phyloP scores from a whole-genome alignment of 371 early-diverging fungal species.

The Mucor velutinosus region DNA sequence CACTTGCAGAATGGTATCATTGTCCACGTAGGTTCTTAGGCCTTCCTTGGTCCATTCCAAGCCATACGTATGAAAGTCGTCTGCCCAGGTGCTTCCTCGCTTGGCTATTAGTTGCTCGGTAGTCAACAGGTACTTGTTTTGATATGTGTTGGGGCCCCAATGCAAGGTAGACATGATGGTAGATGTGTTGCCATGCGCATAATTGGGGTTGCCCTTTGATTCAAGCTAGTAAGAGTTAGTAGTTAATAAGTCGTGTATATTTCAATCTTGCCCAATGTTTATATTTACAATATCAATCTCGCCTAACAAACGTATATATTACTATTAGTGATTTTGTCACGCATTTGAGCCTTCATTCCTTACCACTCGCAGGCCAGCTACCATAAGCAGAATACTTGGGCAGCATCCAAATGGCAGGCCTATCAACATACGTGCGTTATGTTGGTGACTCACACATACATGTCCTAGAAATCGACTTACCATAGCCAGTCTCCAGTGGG shows the following conservation, averaged over 20 bases:
- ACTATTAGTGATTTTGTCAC: background rate
- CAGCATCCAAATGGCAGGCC: constrained; percentile 71
- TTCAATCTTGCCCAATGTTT: background rate
- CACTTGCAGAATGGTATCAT: constrained; percentile 53
- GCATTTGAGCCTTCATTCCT: constrained; percentile 35
- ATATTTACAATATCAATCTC: constrained; percentile 52
- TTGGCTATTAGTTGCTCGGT: constrained; percentile 36
- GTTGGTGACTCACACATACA: background rate
- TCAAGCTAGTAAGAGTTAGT: constrained; percentile 42
- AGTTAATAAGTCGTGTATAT: background rate
- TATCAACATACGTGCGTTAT: background rate
- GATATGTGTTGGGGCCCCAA: constrained; percentile 59
- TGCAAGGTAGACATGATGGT: constrained; percentile 59
- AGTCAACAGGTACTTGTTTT: constrained; percentile 46
- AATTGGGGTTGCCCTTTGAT: constrained; percentile 60
- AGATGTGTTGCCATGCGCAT: constrained; percentile 48
- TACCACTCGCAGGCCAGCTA: constrained; percentile 73
- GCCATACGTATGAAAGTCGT: constrained; percentile 48
- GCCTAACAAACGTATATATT: constrained; percentile 17
- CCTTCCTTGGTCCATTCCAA: constrained; percentile 68
- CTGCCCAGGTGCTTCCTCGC: constrained; percentile 42
- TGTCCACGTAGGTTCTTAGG: constrained; percentile 65
- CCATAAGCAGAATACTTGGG: constrained; percentile 71
- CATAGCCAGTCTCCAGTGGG: constrained; percentile 74
- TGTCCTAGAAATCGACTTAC: constrained; percentile 26